Base-by-base conservation (phyloP, 148 eudicot genomes). In the Cornus florida region DNA sequence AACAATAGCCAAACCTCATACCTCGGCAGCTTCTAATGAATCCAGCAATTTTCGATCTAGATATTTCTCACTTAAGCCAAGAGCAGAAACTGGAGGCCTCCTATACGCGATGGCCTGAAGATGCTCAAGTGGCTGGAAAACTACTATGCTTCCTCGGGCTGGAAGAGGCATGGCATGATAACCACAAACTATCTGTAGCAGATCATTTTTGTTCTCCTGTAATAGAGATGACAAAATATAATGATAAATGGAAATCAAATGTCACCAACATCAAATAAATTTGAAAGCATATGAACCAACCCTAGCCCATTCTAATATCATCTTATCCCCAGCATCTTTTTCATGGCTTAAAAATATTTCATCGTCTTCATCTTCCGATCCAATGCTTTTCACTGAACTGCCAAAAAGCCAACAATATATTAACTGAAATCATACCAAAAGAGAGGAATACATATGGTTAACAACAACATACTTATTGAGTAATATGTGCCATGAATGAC, bases 121-220 rank as follows among this genome's bases (percentile, higher is more conserved):
- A 85, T 96, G 99, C 85, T 96, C 98, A 67, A 92, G 93, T 67
- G 99, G 98, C 81, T 90, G 91, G 80, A 94, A 96, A 80, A 85
- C 80, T 70, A 96, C 79, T 82, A 92, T 87, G 81, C 87, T 80
- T 74, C 98, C 99, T 41, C 92, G 84, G 82, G 68, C 66, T 64
- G 99, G 98, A 86, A 96, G 77, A 76, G 83, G 86, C 78, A 89
- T 67, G 82, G 90, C 84, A 78, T 86, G 89, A 86, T 90, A 96
- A 71, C 90, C 86, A 74, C 93, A 89, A 77, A 96, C 87, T 86
- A 96, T 92, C 83, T 92, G 91, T 74, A 96, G 81, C 77, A 92
- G 79, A 68, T 91, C 95, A 85, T 89, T 91, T 67, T 89, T 91
- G 75, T 88, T 91, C 83, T 94, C 99, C 99, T 96, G 88, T 78